Conservation (phyloP, 2,329 filamentous ascomycete genomes). For the Clonostachys chloroleuca region DNA sequence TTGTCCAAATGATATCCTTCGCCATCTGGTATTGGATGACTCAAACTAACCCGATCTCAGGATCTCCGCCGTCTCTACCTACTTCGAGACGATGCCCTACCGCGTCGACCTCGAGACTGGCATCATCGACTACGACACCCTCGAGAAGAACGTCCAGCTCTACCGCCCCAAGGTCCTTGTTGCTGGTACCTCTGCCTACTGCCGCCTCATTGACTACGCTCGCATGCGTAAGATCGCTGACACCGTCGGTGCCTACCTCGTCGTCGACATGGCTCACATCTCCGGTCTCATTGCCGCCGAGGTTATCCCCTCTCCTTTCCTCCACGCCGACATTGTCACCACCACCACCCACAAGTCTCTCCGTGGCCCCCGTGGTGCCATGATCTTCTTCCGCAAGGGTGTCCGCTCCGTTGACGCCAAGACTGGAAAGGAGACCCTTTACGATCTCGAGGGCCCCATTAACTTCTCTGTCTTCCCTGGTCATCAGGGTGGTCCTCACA, state of each 20-base stretch:
- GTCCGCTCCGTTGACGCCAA: conserved; percentile 87
- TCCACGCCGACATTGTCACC: conserved; percentile 90
- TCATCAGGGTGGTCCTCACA: conserved; percentile 97
- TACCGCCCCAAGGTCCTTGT: conserved; percentile 97
- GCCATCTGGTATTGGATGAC: not conserved
- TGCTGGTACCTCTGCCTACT: conserved; percentile 96
- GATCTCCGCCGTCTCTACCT: conserved; percentile 96
- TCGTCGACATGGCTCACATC: conserved; percentile 98
- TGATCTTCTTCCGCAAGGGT: conserved; percentile 99
- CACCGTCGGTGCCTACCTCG: conserved; percentile 86
- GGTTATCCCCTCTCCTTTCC: conserved; percentile 91
- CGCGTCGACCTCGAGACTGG: conserved; percentile 84
- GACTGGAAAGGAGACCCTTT: conserved; percentile 83
- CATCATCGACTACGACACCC: conserved; percentile 92
- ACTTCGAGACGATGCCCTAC: conserved; percentile 99
- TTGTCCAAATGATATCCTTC: not conserved
- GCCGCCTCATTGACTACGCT: conserved; percentile 92
- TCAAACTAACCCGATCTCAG: conserved; percentile 22
- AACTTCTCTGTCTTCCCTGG: conserved; percentile 99
- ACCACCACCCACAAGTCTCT: conserved; percentile 99
- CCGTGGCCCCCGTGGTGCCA: conserved; percentile 92
- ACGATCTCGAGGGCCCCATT: conserved; percentile 93
- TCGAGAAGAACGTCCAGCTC: conserved; percentile 84
- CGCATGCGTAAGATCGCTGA: conserved; percentile 97
- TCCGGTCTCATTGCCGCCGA: conserved; percentile 90